phyloP scores from a whole-genome alignment of 2,329 filamentous ascomycete species.

The Talaromyces sp. region DNA sequence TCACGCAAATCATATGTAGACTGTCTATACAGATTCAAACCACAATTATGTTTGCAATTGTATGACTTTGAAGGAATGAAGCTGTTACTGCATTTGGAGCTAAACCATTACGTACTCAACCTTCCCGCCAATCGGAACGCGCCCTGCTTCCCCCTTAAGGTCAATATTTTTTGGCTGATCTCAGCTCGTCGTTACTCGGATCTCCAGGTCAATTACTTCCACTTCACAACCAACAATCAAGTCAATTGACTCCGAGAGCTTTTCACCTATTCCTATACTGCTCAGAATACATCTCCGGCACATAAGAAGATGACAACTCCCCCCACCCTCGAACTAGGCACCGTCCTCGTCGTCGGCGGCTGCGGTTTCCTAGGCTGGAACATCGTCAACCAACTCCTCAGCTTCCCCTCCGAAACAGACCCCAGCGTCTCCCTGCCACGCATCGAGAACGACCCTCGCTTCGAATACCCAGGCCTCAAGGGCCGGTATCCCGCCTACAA shows the following conservation, averaged over 20 bases:
- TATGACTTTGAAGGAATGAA: no score
- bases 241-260: not conserved
- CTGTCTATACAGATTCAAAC: no score
- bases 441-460: slow-evolving; percentile 36
- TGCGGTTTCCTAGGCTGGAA: slow-evolving; percentile 84
- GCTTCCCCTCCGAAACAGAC: slow-evolving; percentile 53
- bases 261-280: not conserved
- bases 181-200: no score
- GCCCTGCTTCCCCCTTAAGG: not conserved
- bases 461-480: slow-evolving; percentile 38
- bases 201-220: not conserved
- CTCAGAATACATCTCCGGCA: not conserved
- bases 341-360: slow-evolving; percentile 75
- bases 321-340: slow-evolving; percentile 55
- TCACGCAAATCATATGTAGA: no score
- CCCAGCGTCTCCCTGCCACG: slow-evolving; percentile 39
- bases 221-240: not conserved
- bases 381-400: slow-evolving; percentile 71
- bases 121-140: slow-evolving; percentile 29
- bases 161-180: not conserved
- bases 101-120: not conserved
- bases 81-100: not conserved
- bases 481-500: slow-evolving; percentile 43
- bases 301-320: slow-evolving; percentile 24
- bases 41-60: no score